phyloP scores from a whole-genome alignment of 306 rosid genomes.

The Dalbergia cochinchinensis region DNA sequence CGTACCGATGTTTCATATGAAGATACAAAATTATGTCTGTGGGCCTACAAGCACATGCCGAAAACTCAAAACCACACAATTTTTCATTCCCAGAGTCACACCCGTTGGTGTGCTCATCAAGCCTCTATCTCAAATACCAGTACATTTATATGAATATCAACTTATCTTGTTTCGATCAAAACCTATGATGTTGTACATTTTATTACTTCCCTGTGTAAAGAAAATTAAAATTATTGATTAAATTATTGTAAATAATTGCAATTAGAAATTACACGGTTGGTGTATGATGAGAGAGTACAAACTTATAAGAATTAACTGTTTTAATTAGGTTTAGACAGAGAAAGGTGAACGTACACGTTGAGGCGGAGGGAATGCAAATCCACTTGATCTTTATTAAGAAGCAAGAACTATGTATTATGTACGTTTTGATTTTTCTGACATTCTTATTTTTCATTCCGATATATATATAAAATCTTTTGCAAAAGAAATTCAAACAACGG shows the following conservation, averaged over 20 bases:
- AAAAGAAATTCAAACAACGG: not conserved
- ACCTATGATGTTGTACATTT: not conserved
- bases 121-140: not conserved
- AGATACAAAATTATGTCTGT: not conserved
- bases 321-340: too few relatives aligned
- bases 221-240: too few relatives aligned
- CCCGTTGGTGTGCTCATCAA: not conserved
- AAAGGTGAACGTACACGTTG: too few relatives aligned
- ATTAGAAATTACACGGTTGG: too few relatives aligned
- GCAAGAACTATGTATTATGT: too few relatives aligned
- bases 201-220: too few relatives aligned
- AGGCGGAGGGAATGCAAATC: too few relatives aligned
- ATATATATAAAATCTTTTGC: not conserved
- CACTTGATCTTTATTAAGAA: too few relatives aligned
- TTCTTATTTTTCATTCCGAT: too few relatives aligned
- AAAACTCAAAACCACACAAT: not conserved
- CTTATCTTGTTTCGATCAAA: too few relatives aligned
- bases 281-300: too few relatives aligned
- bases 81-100: not conserved
- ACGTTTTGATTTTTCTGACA: not conserved
- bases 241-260: not conserved
- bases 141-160: not conserved
- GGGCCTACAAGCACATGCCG: conserved; percentile 16
- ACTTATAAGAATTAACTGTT: too few relatives aligned
- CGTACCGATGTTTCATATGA: not conserved